phyloP scores from a whole-genome alignment of 1,284 basidiomycete species.

The Trichosporon asahii region DNA sequence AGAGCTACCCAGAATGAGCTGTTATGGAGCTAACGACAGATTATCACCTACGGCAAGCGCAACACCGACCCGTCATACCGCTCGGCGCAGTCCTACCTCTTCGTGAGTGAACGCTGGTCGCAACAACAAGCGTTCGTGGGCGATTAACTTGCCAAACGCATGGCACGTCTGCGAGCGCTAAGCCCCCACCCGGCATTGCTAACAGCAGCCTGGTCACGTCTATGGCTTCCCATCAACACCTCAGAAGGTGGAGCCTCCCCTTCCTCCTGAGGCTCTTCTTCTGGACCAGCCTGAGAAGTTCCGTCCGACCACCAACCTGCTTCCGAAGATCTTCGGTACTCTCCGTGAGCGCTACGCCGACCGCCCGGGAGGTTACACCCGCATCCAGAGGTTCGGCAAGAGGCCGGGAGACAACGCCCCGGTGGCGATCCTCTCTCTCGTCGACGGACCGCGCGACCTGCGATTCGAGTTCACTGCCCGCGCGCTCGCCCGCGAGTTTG shows the following conservation, averaged over 20 bases:
- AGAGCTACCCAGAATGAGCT: slow-evolving; percentile 13
- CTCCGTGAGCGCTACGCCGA: slow-evolving; percentile 77
- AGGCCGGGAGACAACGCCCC: slow-evolving; percentile 91
- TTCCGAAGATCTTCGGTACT: slow-evolving; percentile 76
- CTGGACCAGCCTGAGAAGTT: slow-evolving; percentile 39
- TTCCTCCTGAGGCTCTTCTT: neutral
- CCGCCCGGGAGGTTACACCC: slow-evolving; percentile 91
- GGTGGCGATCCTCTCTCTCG: slow-evolving; percentile 84
- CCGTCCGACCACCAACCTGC: slow-evolving; percentile 55
- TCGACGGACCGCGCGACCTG: slow-evolving; percentile 88
- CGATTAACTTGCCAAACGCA: neutral
- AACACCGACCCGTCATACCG: slow-evolving; percentile 64
- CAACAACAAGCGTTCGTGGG: neutral
- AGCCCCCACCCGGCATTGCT: neutral
- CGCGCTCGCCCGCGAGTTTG: slow-evolving; percentile 70
- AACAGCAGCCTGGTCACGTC: slow-evolving; percentile 30
- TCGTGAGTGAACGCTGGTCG: slow-evolving; percentile 49
- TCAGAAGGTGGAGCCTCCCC: slow-evolving; percentile 17
- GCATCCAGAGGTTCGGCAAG: slow-evolving; percentile 84
- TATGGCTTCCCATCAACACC: slow-evolving; percentile 22
- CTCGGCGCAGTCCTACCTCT: slow-evolving; percentile 69
- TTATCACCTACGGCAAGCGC: slow-evolving; percentile 84
- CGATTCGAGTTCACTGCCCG: slow-evolving; percentile 80
- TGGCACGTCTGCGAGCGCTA: neutral
- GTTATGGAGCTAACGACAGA: slow-evolving; percentile 53